Evolutionary conservation across 2,329 filamentous ascomycete species (phyloP), one percentile per base, ranked within the genome.

Genomic region (Trichoderma sp.): DNA sequence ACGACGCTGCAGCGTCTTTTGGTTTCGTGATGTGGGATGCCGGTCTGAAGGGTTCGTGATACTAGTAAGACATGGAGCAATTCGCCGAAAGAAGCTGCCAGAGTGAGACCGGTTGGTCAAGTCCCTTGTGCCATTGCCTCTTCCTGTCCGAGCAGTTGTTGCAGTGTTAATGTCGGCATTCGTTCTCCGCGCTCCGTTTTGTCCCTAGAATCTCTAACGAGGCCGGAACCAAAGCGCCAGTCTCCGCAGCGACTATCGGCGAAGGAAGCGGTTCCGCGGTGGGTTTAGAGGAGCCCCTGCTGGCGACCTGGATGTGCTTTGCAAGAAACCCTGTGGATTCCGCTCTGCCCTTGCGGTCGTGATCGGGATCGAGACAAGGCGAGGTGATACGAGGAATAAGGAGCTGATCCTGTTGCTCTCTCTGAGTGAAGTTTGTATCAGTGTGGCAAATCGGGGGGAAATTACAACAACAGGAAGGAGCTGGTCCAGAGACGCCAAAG

Each of bases 221-320:
- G 58, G 17, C 14, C 56, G 44, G 45, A 14, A 19, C 58, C 5
- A 51, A 43, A 19, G 34, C 21, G 19, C 50, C 50, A 26, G 28
- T 50, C 44, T 48, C 56, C 56, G 56, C 34, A 56, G 52, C 28
- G 24, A 30, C 45, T 30, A 24, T 61, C 58, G 58, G 58, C 47
- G 21, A 6, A 61, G 45, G 45, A 50, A 19, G 57, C 15, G 45
- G 45, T 60, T 50, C 30, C 45, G 57, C 45, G 30, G 57, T 17
- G 34, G 47, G 47, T 61, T 61, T n/a, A 21, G 41, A 43, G 44
- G 41, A 21, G 57, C 45, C 21, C 58, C 47, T 51, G 47, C 24
- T 51, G 21, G 30, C 21, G 56, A 9, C 5, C n/a, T 39, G 21
- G 24, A 34, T 24, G 56, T 21, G 10, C n/a, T 34, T 30, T 19